Base-by-base conservation (phyloP, 352 stramenopile species). In the Phytophthora ohioensis region DNA sequence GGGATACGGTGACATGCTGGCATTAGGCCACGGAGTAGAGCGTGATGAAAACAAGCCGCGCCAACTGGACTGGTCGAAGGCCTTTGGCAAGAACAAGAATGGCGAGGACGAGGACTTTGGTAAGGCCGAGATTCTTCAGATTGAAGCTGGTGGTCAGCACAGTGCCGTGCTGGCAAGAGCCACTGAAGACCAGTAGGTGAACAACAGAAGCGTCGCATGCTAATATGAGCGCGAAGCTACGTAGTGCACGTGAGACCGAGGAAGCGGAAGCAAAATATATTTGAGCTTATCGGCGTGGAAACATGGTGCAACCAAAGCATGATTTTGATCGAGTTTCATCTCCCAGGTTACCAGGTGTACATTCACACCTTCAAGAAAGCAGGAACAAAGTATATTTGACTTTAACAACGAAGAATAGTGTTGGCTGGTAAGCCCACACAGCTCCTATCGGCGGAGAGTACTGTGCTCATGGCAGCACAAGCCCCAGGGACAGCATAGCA, bases 1-100 rank as follows among this genome's bases (percentile, higher is more conserved):
- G 94, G 94, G 94, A 52, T 98, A 97, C 66, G 93, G 93, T 21
- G 94, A 98, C 57, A 98, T 98, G 86, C 75, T 94, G 17, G 86
- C 87, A 30, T 82, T 98, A 9, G 94, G 94, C 15, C 90, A 97
- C 62, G 94, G 92, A 63, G 58, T 84, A 53, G 89, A 95, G 35
- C 74, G 84, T 61, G 94, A 98, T 57, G 88, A 97, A 73, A 77
- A 76, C 43, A 83, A 82, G 15, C 93, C 93, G 12, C 74, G 66
- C 21, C 48, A 76, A 54, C 30, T 98, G 35, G 67, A 92, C 54
- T 92, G 89, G 83, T 57, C 72, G 57, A 92, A 92, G 67, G 81
- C 88, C 53, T 56, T 21, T 30, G 43, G 43, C 36, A 63, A 66
- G 30, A 17, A 47, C 21, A 64, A 67, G 46, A 85, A 82, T 27